A percentile compares a stretch with the other conserved stretches of the same genome.
These are phyloP conservation scores for Ceratocystiopsis sp. DNA, from an alignment of 2,329 filamentous ascomycete genomes.

Conservation along the genomic window DNA sequence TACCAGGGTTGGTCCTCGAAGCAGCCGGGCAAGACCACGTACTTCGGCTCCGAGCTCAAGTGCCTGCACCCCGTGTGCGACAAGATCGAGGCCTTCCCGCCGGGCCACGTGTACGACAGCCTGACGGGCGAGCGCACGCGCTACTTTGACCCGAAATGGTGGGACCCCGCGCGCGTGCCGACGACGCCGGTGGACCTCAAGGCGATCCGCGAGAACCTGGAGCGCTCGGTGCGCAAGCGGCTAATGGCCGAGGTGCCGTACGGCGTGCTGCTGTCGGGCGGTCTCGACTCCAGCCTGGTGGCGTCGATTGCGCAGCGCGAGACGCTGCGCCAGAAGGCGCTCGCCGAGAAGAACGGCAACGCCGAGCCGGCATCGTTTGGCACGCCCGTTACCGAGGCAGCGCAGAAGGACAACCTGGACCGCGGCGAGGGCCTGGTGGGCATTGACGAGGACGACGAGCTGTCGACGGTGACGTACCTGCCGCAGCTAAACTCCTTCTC, in stretches of 20 bases:
- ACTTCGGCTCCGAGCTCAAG: conserved; percentile 96
- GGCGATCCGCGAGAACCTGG: conserved; percentile 62
- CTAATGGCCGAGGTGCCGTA: conserved; percentile 98
- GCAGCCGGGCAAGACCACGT: conserved; percentile 60
- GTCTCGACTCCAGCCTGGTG: conserved; percentile 87
- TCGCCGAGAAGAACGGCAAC: conserved; percentile 33
- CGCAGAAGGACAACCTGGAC: conserved; percentile 31
- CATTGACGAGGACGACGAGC: conserved; percentile 80
- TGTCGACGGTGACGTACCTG: conserved; percentile 79
- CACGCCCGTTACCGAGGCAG: conserved; percentile 14
- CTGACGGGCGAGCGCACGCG: conserved; percentile 68
- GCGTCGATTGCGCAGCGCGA: conserved; percentile 92
- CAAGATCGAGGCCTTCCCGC: conserved; percentile 84
- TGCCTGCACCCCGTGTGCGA: conserved; percentile 86
- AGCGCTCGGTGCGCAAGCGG: conserved; percentile 85
- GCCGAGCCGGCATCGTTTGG: conserved; percentile 28
- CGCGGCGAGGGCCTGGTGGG: conserved; percentile 64
- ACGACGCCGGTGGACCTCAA: conserved; percentile 69
- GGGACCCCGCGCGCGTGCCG: conserved; percentile 67
- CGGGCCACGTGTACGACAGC: conserved; percentile 91
- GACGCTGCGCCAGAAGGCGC: conserved; percentile 58
- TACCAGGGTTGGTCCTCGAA: conserved; percentile 85
- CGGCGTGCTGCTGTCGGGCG: conserved; percentile 86
- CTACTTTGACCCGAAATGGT: conserved; percentile 89
- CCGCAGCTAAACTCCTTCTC: conserved; percentile 98